Evolutionary conservation across 2,329 filamentous ascomycete species (phyloP).

Genomic region (Neophaeococcomyces aloes): DNA sequence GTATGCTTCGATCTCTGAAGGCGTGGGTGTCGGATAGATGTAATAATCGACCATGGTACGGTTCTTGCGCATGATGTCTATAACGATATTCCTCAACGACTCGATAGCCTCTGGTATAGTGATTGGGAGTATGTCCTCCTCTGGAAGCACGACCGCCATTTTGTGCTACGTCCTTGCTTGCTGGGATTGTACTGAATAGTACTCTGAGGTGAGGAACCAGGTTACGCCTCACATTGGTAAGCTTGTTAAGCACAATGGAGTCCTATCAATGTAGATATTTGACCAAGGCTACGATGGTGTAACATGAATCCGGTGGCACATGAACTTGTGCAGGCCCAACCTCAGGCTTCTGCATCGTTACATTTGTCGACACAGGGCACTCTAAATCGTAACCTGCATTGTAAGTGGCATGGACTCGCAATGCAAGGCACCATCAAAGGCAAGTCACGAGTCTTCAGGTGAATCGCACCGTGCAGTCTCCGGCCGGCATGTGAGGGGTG

Average conservation of each 20-base stretch:
- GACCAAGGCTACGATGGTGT: neutral
- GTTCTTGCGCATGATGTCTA: constrained; percentile 17
- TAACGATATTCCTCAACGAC: constrained; percentile 11
- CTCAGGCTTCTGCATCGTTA: neutral
- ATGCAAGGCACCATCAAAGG: constrained; percentile 4
- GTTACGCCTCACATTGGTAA: too few species aligned
- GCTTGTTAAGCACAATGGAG: too few species aligned
- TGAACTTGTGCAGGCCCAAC: neutral
- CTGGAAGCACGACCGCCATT: neutral
- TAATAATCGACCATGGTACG: constrained; percentile 20
- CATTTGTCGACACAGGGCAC: neutral
- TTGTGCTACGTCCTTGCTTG: neutral
- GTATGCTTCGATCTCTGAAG: constrained; percentile 18
- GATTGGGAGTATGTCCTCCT: constrained; percentile 8
- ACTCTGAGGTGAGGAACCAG: too few species aligned
- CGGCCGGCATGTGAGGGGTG: neutral
- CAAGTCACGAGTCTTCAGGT: neutral
- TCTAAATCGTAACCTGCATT: neutral
- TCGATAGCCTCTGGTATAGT: constrained; percentile 15
- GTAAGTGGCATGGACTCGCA: neutral
- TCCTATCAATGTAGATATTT: neutral
- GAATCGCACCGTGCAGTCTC: neutral
- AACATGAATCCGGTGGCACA: neutral
- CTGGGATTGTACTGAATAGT: too few species aligned
- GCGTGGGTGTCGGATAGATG: constrained; percentile 18